A percentile compares a stretch with the other conserved stretches of the same genome.
These are phyloP conservation scores for Fusarium fujikuroi DNA, from an alignment of 2,329 filamentous ascomycete species.

Conservation along the genomic window DNA sequence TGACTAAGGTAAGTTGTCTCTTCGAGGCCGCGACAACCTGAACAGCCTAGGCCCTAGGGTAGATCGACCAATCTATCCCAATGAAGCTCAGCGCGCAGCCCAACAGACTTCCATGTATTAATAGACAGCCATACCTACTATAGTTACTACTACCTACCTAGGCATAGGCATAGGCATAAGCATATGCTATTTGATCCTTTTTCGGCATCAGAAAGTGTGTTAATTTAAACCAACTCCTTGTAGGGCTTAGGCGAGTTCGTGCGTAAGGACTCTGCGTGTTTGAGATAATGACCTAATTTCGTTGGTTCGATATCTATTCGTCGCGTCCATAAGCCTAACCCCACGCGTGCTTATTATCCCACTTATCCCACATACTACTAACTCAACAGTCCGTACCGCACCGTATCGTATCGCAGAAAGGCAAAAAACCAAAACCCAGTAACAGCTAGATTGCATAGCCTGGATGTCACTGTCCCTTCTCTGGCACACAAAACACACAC, in stretches of 20 bases:
- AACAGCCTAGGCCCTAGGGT: background rate
- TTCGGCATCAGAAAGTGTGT: background rate
- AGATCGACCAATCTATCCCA: background rate
- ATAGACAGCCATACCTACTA: background rate
- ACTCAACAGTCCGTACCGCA: background rate
- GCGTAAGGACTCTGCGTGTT: conserved; percentile 2
- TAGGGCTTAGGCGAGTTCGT: conserved; percentile 29
- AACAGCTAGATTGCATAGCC: background rate
- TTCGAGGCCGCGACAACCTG: background rate
- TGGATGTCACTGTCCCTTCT: background rate
- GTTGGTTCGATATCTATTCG: conserved; percentile 1
- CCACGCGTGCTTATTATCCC: conserved; percentile 20
- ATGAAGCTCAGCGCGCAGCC: conserved; percentile 24
- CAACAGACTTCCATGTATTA: background rate
- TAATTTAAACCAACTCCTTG: conserved; percentile 19
- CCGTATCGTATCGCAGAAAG: background rate
- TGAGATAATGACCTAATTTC: conserved; percentile 26
- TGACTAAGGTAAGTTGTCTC: background rate
- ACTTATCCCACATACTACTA: conserved; percentile 14
- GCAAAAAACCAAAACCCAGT: background rate
- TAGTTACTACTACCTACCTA: background rate
- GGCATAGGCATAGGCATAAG: conserved; percentile 5
- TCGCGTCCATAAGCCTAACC: background rate
- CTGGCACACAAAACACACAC: background rate
- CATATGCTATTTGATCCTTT: background rate